Conservation (phyloP, 1,139 yeast genomes). For the Pichia sp. region DNA sequence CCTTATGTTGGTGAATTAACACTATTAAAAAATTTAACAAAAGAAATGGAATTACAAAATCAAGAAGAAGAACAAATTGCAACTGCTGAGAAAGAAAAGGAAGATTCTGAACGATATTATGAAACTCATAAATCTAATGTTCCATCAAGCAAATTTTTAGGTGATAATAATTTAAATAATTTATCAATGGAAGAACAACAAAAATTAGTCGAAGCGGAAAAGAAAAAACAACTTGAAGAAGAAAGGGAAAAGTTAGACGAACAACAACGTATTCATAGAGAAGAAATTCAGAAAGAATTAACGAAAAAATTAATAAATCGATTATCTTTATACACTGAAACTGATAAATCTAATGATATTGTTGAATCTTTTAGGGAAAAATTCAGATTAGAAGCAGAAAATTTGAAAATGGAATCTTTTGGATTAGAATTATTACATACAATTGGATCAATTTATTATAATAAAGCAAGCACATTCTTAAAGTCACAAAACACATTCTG, state of each 20-base stretch:
- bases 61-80: constrained; percentile 35
- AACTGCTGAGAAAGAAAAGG: constrained; percentile 26
- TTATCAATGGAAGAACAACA: constrained; percentile 28
- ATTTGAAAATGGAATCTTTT: constrained; percentile 73
- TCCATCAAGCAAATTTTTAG: constrained; percentile 16
- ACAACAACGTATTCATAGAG: constrained; percentile 65
- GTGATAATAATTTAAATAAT: constrained; percentile 20
- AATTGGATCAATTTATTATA: constrained; percentile 59
- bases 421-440: constrained; percentile 74
- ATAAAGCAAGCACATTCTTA: constrained; percentile 52
- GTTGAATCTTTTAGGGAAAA: constrained; percentile 63
- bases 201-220: constrained; percentile 32
- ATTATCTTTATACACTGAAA: constrained; percentile 75
- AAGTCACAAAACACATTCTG: constrained; percentile 44
- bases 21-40: constrained; percentile 71
- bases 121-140: background rate
- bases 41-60: constrained; percentile 58
- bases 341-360: constrained; percentile 66
- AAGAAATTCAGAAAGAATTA: constrained; percentile 63
- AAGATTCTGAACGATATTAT: constrained; percentile 15
- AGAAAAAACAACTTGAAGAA: constrained; percentile 47
- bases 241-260: constrained; percentile 74
- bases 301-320: constrained; percentile 59
- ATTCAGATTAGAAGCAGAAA: constrained; percentile 74
- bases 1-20: constrained; percentile 84